phyloP scores from a whole-genome alignment of 2,329 filamentous ascomycete genomes.

The Niveomyces coronatus region DNA sequence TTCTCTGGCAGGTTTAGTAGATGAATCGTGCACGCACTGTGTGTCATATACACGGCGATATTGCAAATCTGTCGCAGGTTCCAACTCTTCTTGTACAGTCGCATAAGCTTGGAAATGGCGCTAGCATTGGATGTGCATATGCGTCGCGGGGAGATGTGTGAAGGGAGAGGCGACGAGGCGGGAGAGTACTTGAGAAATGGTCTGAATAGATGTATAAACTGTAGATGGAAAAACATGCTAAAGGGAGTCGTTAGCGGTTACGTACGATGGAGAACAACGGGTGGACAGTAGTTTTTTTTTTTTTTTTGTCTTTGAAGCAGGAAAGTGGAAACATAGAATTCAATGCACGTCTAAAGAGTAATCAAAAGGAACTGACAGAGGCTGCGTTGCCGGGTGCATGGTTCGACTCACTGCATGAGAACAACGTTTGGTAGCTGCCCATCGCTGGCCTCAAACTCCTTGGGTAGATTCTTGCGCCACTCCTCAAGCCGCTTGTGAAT shows the following conservation, averaged over 20 bases:
- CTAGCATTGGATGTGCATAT: slow-evolving; percentile 85
- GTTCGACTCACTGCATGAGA: slow-evolving; percentile 63
- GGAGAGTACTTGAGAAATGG: slow-evolving; percentile 89
- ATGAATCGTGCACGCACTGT: slow-evolving; percentile 91
- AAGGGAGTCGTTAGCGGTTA: slow-evolving; percentile 14
- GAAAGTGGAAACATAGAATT: no score
- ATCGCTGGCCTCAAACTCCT: slow-evolving; percentile 81
- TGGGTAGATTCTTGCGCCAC: slow-evolving; percentile 76
- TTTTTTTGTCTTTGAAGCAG: no score
- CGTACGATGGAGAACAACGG: neutral
- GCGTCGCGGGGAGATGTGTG: slow-evolving; percentile 80
- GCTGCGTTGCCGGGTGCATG: no score
- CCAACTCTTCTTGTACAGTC: slow-evolving; percentile 86
- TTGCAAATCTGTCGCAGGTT: slow-evolving; percentile 91
- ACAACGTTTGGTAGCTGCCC: slow-evolving; percentile 78
- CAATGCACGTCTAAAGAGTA: no score
- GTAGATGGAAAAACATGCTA: slow-evolving; percentile 95
- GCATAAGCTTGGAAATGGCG: slow-evolving; percentile 86
- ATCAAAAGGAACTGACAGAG: neutral
- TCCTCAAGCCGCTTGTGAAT: slow-evolving; percentile 81
- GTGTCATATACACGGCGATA: slow-evolving; percentile 89
- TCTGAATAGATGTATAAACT: slow-evolving; percentile 91
- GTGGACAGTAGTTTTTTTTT: no score
- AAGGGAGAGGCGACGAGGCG: slow-evolving; percentile 68
- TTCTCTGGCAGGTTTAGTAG: slow-evolving; percentile 88